phyloP scores from a whole-genome alignment of 345 rosid species.

The Eucalyptus viminalis region DNA sequence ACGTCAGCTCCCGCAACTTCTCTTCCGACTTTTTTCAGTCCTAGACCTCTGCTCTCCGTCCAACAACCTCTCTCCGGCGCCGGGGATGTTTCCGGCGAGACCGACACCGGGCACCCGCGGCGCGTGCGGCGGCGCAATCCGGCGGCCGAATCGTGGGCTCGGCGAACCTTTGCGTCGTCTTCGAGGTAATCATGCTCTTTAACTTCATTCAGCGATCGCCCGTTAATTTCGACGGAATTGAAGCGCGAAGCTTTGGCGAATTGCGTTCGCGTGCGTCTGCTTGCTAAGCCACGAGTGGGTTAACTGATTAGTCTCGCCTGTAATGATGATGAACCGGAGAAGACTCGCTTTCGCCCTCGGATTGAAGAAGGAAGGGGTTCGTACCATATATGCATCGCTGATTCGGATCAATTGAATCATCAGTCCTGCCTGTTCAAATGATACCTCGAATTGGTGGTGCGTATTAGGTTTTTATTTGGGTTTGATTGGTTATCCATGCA shows the following conservation, averaged over 20 bases:
- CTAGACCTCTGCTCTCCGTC: neutral
- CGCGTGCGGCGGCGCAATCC: neutral
- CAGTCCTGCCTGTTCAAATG: neutral
- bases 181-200: neutral
- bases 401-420: neutral
- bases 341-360: neutral
- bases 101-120: neutral
- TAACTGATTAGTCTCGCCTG: neutral
- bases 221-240: neutral
- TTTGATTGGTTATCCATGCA: neutral
- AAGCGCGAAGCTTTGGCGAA: neutral
- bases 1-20: neutral
- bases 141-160: neutral
- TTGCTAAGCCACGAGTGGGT: neutral
- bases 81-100: neutral
- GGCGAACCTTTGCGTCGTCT: neutral
- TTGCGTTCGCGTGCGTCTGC: neutral
- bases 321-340: neutral
- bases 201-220: neutral
- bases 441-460: neutral
- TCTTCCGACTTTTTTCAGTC: neutral
- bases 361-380: neutral
- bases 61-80: neutral
- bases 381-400: neutral
- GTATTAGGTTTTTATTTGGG: neutral